These are phyloP conservation scores for Debaryomyces maramus DNA, from an alignment of 805 yeast genomes.

Conservation along the genomic window DNA sequence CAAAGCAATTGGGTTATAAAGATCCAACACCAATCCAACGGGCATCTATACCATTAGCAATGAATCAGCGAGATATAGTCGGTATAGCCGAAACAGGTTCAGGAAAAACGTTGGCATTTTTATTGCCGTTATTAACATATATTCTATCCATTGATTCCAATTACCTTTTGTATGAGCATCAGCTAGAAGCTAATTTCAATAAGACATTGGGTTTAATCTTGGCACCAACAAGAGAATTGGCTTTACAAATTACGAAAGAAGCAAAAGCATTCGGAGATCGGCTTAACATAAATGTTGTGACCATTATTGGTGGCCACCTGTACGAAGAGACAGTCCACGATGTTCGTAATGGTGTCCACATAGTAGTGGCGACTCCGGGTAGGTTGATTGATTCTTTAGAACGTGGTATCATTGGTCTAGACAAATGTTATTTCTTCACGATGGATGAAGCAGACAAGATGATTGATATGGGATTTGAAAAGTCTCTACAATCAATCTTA, in stretches of 20 bases:
- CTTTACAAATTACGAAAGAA: conserved; percentile 77
- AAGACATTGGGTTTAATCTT: conserved; percentile 78
- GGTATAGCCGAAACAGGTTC: conserved; percentile 98
- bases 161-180: conserved; percentile 36
- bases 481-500: conserved; percentile 64
- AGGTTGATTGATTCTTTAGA: conserved; percentile 79
- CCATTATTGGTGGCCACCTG: conserved; percentile 88
- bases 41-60: conserved; percentile 76
- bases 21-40: conserved; percentile 92
- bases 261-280: conserved; percentile 49
- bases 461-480: conserved; percentile 94
- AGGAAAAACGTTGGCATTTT: conserved; percentile 86
- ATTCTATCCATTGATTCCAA: conserved; percentile 37
- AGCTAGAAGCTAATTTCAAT: conserved; percentile 47
- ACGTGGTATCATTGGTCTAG: conserved; percentile 58
- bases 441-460: conserved; percentile 95
- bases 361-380: conserved; percentile 94
- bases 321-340: conserved; percentile 69
- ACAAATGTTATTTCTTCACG: conserved; percentile 64
- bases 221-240: conserved; percentile 94
- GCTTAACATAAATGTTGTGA: conserved; percentile 49
- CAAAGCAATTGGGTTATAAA: conserved; percentile 42
- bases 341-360: conserved; percentile 64
- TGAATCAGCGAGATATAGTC: conserved; percentile 61
- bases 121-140: conserved; percentile 68